A percentile compares a stretch with the other conserved stretches of the same genome.
phyloP scores from a whole-genome alignment of 2,329 filamentous ascomycete genomes.

The Thelonectria discophora region DNA sequence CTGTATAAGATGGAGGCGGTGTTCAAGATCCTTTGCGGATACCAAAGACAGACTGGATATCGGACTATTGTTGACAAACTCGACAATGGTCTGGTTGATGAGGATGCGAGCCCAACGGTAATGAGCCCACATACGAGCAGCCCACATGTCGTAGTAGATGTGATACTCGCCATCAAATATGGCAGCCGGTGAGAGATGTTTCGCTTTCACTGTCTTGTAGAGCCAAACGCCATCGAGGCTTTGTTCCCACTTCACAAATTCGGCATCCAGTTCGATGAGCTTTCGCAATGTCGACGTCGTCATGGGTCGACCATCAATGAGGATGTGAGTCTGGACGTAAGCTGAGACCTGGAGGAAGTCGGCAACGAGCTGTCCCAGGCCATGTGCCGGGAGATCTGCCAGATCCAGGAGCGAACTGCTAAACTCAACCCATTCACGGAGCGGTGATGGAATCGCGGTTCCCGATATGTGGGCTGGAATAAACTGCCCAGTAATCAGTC shows the following conservation, averaged over 20 bases:
- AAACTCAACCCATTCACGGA: conserved; percentile 56
- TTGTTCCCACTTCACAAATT: conserved; percentile 52
- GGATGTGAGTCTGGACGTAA: conserved; percentile 45
- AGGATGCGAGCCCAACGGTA: conserved; percentile 68
- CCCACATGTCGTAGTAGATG: conserved; percentile 62
- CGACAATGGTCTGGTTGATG: conserved; percentile 59
- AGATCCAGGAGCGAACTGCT: conserved; percentile 47
- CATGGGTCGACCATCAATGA: conserved; percentile 50
- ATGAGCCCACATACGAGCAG: conserved; percentile 65
- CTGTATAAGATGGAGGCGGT: conserved; percentile 47
- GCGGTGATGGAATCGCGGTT: conserved; percentile 50
- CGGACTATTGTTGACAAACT: conserved; percentile 51
- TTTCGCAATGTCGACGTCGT: conserved; percentile 50
- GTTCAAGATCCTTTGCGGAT: conserved; percentile 42
- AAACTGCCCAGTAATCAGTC: conserved; percentile 47
- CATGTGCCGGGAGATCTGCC: conserved; percentile 51
- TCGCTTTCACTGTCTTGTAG: conserved; percentile 46
- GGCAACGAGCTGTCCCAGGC: conserved; percentile 53
- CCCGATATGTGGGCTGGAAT: conserved; percentile 55
- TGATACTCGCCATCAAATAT: conserved; percentile 65
- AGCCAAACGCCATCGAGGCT: conserved; percentile 48
- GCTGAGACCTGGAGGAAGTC: conserved; percentile 53
- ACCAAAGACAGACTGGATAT: conserved; percentile 48
- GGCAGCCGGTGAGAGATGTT: conserved; percentile 49
- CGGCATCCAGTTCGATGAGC: conserved; percentile 51